phyloP scores from a whole-genome alignment of 1,139 yeast species.

The Yamadazyma oceani region DNA sequence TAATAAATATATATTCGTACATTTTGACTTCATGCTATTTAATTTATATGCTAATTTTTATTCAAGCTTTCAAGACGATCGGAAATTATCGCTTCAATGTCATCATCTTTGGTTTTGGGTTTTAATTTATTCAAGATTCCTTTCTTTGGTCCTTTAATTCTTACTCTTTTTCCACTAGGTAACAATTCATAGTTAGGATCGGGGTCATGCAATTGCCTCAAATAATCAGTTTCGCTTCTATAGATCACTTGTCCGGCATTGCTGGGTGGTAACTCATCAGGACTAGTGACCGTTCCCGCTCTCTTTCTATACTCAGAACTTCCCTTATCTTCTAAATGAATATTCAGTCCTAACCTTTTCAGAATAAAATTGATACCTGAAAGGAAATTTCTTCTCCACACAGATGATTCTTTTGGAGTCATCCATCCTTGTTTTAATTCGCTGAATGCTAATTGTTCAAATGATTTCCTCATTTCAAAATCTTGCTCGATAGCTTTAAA shows the following conservation, averaged over 20 bases:
- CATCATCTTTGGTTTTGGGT: constrained; percentile 39
- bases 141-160: constrained; percentile 28
- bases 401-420: constrained; percentile 47
- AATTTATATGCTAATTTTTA: constrained; percentile 1
- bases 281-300: constrained; percentile 48
- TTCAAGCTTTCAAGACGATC: constrained; percentile 31
- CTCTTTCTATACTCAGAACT: constrained; percentile 46
- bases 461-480: constrained; percentile 58
- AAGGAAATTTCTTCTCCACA: constrained; percentile 13
- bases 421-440: constrained; percentile 86
- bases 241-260: constrained; percentile 41
- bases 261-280: constrained; percentile 52
- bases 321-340: constrained; percentile 12
- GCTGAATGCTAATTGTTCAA: constrained; percentile 70
- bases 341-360: constrained; percentile 6
- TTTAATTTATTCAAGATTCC: constrained; percentile 27
- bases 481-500: constrained; percentile 79
- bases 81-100: constrained; percentile 60
- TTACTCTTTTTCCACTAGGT: constrained; percentile 69
- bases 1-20: constrained; percentile 2
- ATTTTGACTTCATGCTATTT: too few relatives aligned
- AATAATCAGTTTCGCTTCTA: constrained; percentile 23
- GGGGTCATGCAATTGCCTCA: constrained; percentile 3
- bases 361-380: constrained; percentile 6
- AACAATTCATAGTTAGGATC: constrained; percentile 49